phyloP scores from a whole-genome alignment of 2,329 filamentous ascomycete species.

The Alternaria atra region DNA sequence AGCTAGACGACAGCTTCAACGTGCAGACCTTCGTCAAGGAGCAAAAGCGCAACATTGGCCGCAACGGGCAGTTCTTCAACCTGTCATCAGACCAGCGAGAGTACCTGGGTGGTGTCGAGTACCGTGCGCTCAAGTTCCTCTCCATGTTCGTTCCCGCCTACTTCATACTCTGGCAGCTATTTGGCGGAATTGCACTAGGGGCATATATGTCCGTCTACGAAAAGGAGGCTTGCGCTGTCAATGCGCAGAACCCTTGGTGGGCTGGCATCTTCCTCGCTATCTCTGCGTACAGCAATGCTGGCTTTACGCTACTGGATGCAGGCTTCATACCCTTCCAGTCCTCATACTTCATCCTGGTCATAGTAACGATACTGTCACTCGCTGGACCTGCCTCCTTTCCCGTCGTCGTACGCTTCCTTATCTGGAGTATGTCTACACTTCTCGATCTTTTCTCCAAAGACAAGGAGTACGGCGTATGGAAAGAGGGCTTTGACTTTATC shows the following conservation, averaged over 20 bases:
- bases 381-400: conserved; percentile 31
- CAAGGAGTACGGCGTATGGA: conserved; percentile 35
- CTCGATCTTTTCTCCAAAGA: conserved; percentile 27
- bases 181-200: conserved; percentile 31
- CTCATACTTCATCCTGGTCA: conserved; percentile 28
- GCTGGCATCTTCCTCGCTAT: conserved; percentile 23
- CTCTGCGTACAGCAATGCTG: conserved; percentile 31
- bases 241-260: conserved; percentile 32
- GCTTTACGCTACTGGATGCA: conserved; percentile 31
- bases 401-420: conserved; percentile 28
- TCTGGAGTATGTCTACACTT: conserved; percentile 30
- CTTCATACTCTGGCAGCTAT: conserved; percentile 32
- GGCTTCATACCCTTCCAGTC: conserved; percentile 33
- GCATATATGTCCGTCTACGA: conserved; percentile 32
- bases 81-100: conserved; percentile 32
- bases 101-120: conserved; percentile 33
- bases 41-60: conserved; percentile 34
- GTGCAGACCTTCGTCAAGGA: conserved; percentile 33
- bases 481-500: conserved; percentile 33
- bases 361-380: conserved; percentile 31
- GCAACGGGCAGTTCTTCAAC: conserved; percentile 32
- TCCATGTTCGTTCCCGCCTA: conserved; percentile 27
- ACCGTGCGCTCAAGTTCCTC: conserved; percentile 33
- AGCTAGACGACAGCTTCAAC: conserved; percentile 26
- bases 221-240: conserved; percentile 28